phyloP scores from a whole-genome alignment of 2,329 filamentous ascomycete species.

The Scleromitrula shiraiana region DNA sequence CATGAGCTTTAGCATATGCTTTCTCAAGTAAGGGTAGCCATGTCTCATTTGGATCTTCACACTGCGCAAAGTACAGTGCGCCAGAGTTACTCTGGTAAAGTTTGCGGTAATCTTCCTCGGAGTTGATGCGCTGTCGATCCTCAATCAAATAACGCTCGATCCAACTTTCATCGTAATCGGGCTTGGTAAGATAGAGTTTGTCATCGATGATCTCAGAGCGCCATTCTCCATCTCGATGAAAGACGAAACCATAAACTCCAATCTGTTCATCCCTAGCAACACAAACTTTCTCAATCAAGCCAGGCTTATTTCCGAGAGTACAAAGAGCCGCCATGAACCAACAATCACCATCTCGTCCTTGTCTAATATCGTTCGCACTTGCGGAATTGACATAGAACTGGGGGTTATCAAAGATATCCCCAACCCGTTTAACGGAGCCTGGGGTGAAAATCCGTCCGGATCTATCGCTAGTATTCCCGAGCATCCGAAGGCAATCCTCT shows the following conservation, averaged over 20 bases:
- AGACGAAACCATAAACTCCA: constrained; percentile 84
- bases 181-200: constrained; percentile 74
- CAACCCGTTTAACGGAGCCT: constrained; percentile 48
- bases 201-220: constrained; percentile 86
- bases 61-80: constrained; percentile 69
- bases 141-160: constrained; percentile 42
- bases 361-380: constrained; percentile 64
- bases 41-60: constrained; percentile 67
- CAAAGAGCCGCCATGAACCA: constrained; percentile 79
- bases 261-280: constrained; percentile 40
- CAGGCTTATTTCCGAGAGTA: constrained; percentile 49
- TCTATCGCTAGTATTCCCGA: constrained; percentile 22
- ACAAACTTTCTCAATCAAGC: constrained; percentile 41
- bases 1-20: constrained; percentile 75
- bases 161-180: constrained; percentile 72
- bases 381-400: constrained; percentile 70
- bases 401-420: constrained; percentile 68
- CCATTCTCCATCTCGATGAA: constrained; percentile 82
- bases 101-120: constrained; percentile 42
- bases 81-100: constrained; percentile 49
- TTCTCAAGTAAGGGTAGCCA: constrained; percentile 76
- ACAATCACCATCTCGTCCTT: constrained; percentile 73
- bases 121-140: constrained; percentile 13
- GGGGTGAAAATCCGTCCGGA: background rate
- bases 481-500: constrained; percentile 42